Evolutionary conservation across 2,329 filamentous ascomycete genomes (phyloP).

Genomic region (Cadophora sp.): DNA sequence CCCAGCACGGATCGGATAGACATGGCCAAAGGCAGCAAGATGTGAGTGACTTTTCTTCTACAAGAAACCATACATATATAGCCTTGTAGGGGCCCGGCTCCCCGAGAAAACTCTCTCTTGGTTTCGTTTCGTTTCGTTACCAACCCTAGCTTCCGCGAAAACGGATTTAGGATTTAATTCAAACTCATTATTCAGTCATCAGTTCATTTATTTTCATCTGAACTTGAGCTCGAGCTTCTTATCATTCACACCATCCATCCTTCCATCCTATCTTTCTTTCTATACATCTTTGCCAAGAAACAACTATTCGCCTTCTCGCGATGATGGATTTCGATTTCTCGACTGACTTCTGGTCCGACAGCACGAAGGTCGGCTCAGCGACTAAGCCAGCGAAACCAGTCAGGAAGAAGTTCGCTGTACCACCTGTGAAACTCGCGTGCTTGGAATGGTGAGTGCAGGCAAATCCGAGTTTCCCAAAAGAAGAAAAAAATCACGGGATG

Average conservation of each 20-base stretch:
- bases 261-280: too few species aligned
- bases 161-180: too few species aligned
- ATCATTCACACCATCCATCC: too few species aligned
- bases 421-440: constrained; percentile 58
- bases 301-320: neutral
- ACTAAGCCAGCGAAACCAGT: constrained; percentile 30
- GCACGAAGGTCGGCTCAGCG: constrained; percentile 16
- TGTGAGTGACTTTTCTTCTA: constrained; percentile 8
- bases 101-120: neutral
- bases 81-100: neutral
- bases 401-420: constrained; percentile 44
- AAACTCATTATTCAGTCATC: neutral
- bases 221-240: too few species aligned
- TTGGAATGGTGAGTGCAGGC: constrained; percentile 53
- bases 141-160: neutral
- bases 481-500: neutral
- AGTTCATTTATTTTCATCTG: neutral
- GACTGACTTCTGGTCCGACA: constrained; percentile 17
- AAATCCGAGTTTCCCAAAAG: neutral
- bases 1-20: neutral
- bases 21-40: constrained; percentile 25
- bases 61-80: constrained; percentile 16
- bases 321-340: constrained; percentile 21
- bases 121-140: too few species aligned
- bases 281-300: neutral